These are phyloP conservation scores for Cochlearia excelsa DNA, from an alignment of 345 rosid genomes.

Conservation along the genomic window DNA sequence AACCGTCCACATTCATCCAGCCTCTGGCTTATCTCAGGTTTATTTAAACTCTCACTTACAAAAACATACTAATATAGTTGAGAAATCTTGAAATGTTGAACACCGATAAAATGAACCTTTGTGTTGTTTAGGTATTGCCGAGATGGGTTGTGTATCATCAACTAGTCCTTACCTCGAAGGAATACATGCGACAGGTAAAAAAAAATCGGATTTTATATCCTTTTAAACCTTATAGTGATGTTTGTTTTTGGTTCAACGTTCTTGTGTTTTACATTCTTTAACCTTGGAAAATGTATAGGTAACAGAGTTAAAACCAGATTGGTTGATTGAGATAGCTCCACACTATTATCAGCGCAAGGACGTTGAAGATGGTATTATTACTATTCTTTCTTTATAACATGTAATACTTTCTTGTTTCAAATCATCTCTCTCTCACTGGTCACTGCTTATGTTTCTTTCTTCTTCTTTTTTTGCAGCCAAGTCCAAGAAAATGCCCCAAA, in stretches of 20 bases:
- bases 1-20: constrained; percentile 77
- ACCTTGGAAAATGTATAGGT: constrained; percentile 40
- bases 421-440: neutral
- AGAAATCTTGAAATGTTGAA: too few relatives aligned
- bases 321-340: constrained; percentile 92
- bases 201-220: too few relatives aligned
- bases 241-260: neutral
- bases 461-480: neutral
- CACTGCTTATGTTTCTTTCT: neutral
- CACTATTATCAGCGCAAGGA: constrained; percentile 85
- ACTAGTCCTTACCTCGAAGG: constrained; percentile 80
- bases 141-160: constrained; percentile 84
- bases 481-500: neutral
- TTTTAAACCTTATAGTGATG: too few relatives aligned
- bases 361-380: constrained; percentile 65
- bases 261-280: neutral
- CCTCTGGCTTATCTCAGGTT: constrained; percentile 81
- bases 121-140: constrained; percentile 52
- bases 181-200: constrained; percentile 72
- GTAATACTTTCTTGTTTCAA: too few relatives aligned
- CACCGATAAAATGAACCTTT: too few relatives aligned
- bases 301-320: constrained; percentile 81
- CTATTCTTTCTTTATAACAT: too few relatives aligned
- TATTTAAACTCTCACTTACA: too few relatives aligned
- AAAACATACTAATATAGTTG: too few relatives aligned